A percentile compares a stretch with the other conserved stretches of the same genome.
phyloP scores from a whole-genome alignment of 139 green algal genomes.

The Zygnema circumcarinatum region DNA sequence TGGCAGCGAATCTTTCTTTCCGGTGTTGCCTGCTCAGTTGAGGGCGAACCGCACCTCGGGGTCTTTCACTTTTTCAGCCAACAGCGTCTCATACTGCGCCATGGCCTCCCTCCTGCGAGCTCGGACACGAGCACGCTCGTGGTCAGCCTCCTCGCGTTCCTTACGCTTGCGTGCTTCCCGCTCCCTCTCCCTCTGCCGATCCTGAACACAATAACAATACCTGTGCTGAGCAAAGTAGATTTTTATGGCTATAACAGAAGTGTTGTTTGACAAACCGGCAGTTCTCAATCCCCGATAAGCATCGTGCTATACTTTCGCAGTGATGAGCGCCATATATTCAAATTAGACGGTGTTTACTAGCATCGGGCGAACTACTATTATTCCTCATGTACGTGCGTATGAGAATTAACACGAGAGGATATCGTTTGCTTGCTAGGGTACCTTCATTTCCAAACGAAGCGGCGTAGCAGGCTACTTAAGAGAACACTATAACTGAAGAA shows the following conservation, averaged over 20 bases:
- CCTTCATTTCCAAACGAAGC: no score
- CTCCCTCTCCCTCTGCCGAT: conserved; percentile 24
- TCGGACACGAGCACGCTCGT: background rate
- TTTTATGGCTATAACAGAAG: conserved; percentile 15
- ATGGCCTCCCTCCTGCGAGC: conserved; percentile 28
- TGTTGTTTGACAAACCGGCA: conserved; percentile 4
- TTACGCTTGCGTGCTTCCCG: conserved; percentile 43
- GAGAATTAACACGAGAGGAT: no score
- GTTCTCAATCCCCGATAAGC: background rate
- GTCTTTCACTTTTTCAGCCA: conserved; percentile 39
- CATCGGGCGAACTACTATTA: no score
- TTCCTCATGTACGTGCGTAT: no score
- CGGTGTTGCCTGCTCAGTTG: no score
- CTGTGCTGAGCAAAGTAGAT: conserved; percentile 20
- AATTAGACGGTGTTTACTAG: no score
- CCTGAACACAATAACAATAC: conserved; percentile 37
- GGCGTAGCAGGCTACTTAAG: no score
- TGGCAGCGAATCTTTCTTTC: no score
- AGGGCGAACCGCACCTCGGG: conserved; percentile 35
- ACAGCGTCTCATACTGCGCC: conserved; percentile 1
- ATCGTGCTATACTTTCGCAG: no score
- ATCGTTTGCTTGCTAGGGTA: no score
- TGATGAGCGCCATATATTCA: no score
- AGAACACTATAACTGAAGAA: no score
- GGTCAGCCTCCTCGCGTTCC: conserved; percentile 44